phyloP scores from a whole-genome alignment of 257 asterid species.

The Anisodus tanguticus region DNA sequence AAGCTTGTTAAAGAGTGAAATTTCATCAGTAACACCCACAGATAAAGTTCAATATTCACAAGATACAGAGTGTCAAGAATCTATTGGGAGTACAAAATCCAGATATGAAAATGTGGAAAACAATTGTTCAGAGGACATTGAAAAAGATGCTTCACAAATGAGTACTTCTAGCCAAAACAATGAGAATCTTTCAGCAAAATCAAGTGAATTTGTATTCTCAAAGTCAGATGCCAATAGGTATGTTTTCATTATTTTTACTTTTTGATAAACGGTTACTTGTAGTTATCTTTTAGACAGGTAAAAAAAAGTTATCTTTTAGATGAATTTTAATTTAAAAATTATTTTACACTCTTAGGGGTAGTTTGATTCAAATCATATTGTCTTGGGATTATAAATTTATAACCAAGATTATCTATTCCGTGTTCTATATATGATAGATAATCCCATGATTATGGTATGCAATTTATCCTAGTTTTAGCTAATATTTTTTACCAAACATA shows the following conservation, averaged over 20 bases:
- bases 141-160: conserved; percentile 31
- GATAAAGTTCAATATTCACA: neutral
- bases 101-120: neutral
- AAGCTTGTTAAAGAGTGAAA: conserved; percentile 47
- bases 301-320: no score
- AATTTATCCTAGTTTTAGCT: no score
- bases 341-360: no score
- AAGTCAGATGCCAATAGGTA: conserved; percentile 33
- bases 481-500: no score
- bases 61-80: conserved; percentile 30
- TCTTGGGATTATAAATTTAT: no score
- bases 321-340: no score
- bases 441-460: no score
- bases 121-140: neutral
- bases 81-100: conserved; percentile 28
- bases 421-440: no score
- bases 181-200: neutral
- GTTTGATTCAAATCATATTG: no score
- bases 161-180: conserved; percentile 3
- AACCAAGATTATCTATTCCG: no score
- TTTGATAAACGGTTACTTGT: neutral
- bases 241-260: neutral
- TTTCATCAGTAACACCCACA: conserved; percentile 53
- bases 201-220: conserved; percentile 6
- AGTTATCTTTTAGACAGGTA: neutral